These are phyloP conservation scores for Orbilia ellipsospora DNA, from an alignment of 2,329 filamentous ascomycete genomes.

Conservation along the genomic window DNA sequence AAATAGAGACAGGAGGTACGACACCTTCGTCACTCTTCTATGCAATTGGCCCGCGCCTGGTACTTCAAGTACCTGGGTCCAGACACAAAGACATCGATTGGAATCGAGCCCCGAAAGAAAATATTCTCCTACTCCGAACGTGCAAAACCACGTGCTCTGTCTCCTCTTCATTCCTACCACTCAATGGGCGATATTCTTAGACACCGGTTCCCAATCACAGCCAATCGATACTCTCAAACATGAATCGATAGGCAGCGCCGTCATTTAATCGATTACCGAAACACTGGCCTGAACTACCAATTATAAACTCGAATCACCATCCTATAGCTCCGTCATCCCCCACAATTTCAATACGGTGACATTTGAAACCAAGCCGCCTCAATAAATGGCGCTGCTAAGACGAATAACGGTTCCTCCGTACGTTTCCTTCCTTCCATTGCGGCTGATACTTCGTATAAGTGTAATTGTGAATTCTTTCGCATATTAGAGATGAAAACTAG, in stretches of 20 bases:
- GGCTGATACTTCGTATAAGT: background rate
- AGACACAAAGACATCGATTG: too few species aligned
- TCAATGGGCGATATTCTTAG: background rate
- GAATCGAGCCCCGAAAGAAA: too few species aligned
- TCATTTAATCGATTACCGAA: conserved; percentile 46
- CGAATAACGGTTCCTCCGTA: too few species aligned
- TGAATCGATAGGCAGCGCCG: conserved; percentile 22
- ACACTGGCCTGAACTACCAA: conserved; percentile 29
- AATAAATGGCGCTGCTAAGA: conserved; percentile 28
- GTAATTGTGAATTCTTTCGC: background rate
- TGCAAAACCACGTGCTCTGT: background rate
- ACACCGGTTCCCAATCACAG: background rate
- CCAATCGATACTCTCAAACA: conserved; percentile 20
- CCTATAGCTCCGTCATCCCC: conserved; percentile 12
- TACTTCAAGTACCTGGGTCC: too few species aligned
- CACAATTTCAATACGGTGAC: conserved; percentile 19
- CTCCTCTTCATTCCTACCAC: background rate
- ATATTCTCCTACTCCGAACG: too few species aligned
- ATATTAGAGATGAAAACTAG: background rate
- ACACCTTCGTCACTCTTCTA: too few species aligned
- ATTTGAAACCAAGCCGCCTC: conserved; percentile 25
- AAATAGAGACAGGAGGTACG: too few species aligned
- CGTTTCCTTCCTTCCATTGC: too few species aligned
- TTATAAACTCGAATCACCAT: conserved; percentile 10
- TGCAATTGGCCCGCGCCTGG: too few species aligned